Percentiles rank a stretch among this genome's conserved stretches.
These are phyloP conservation scores for Fusarium mexicanum DNA, from an alignment of 2,329 filamentous ascomycete species.

Conservation along the genomic window DNA sequence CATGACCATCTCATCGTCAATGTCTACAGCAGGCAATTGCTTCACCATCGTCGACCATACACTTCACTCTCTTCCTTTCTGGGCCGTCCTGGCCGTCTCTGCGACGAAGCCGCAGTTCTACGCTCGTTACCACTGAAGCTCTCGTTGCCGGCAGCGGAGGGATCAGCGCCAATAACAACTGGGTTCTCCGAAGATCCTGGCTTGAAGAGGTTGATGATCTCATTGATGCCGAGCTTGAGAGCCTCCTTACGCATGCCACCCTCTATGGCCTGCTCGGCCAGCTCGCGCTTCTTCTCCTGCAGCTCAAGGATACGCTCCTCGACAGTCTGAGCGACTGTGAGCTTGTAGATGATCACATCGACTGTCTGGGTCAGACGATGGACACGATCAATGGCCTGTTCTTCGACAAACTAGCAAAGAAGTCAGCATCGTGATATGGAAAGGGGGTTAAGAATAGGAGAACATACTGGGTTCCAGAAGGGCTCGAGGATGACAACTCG, in stretches of 20 bases:
- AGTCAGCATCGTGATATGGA: slow-evolving; percentile 4
- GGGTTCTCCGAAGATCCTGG: slow-evolving; percentile 58
- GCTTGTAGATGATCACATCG: slow-evolving; percentile 93
- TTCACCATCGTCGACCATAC: slow-evolving; percentile 36
- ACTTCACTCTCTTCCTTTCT: slow-evolving; percentile 33
- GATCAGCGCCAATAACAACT: slow-evolving; percentile 29
- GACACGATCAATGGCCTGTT: slow-evolving; percentile 98
- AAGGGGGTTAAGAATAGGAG: neutral
- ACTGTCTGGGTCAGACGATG: slow-evolving; percentile 97
- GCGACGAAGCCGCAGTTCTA: slow-evolving; percentile 40
- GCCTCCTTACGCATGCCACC: slow-evolving; percentile 76
- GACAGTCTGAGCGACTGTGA: slow-evolving; percentile 86
- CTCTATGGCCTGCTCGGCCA: slow-evolving; percentile 93
- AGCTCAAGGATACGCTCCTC: slow-evolving; percentile 95
- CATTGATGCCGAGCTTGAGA: slow-evolving; percentile 88
- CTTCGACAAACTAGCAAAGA: slow-evolving; percentile 83
- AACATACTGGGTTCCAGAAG: slow-evolving; percentile 92
- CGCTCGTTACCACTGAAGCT: slow-evolving; percentile 24
- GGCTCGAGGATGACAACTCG: slow-evolving; percentile 95
- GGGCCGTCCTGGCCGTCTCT: slow-evolving; percentile 40
- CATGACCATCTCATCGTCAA: neutral
- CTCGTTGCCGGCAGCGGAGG: slow-evolving; percentile 24
- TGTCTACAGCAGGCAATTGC: neutral
- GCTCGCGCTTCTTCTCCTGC: slow-evolving; percentile 90
- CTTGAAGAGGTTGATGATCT: slow-evolving; percentile 91